Base-by-base conservation (phyloP, 768 basidiomycete species). In the Xanthoconium stramineum region DNA sequence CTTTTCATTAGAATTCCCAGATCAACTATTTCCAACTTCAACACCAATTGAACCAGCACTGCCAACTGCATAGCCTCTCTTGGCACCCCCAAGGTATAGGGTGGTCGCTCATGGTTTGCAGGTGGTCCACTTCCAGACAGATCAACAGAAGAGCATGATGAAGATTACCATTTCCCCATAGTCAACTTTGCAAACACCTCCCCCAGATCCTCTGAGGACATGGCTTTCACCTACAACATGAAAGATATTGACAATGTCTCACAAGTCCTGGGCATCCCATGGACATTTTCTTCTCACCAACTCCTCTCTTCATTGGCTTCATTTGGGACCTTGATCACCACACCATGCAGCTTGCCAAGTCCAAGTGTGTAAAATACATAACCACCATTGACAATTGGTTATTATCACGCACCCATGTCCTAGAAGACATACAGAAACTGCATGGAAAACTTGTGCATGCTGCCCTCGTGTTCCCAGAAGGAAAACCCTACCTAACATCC, bases 391-490 rank as follows among this genome's bases (percentile, higher is more conserved):
- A 51, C 4, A 19, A 43, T 0, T 45, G 44, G 29, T 13, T 37
- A 10, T 13, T 15, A 8, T 9, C 36, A 4, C 6, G 4, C 6
- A 5, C 36, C 7, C 57, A 61, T 20, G 10, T 9, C 4, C 47
- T 61, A 0, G 1, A 47, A 0, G 35, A 61, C 3, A 38, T 52
- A 0, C 35, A 61, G 0, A 43, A 50, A 1, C 15, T 60, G 0
- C 58, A 56, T 17, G 51, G 57, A 0, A 59, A 56, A 33, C 28
- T 56, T 0, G n/a, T 53, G 0, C 79, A 80, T 30, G 8, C 36
- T 4, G 4, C 36, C 6, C 4, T 37, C 6, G 53, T 79, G 0
- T 42, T 75, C 11, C 70, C 72, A 3, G 42, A 4, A 6, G 69
- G 71, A 2, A 65, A 71, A 0, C 71, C 48, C 0, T 53, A 59